phyloP scores from a whole-genome alignment of 257 asterid species.

The Striga asiatica region DNA sequence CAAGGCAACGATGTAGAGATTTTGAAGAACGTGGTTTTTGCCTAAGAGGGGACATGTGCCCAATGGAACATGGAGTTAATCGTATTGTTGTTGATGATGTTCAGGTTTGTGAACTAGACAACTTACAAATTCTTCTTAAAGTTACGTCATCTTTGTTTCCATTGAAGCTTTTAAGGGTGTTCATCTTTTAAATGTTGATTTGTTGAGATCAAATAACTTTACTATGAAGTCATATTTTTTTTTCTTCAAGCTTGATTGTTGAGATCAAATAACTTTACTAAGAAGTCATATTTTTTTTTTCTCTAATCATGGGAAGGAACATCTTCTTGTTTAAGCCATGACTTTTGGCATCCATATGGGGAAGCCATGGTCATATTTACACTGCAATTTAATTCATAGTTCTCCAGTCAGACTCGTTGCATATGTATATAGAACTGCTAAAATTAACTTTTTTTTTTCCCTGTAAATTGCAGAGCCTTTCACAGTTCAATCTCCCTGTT shows the following conservation, averaged over 20 bases:
- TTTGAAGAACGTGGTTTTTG: conserved; percentile 99
- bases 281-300: background rate
- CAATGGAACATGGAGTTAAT: conserved; percentile 95
- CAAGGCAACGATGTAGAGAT: conserved; percentile 85
- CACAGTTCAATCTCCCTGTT: conserved; percentile 79
- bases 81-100: conserved; percentile 98
- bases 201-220: background rate
- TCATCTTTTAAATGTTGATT: background rate
- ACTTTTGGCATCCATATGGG: background rate
- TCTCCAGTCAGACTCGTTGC: conserved; percentile 5
- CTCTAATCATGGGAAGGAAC: background rate
- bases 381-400: background rate
- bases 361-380: conserved; percentile 3
- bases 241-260: too few relatives aligned
- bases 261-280: background rate
- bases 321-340: background rate
- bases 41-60: conserved; percentile 98
- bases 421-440: conserved; percentile 3
- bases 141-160: background rate
- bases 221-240: too few relatives aligned
- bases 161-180: background rate
- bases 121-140: background rate
- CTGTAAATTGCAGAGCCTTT: conserved; percentile 58
- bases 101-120: conserved; percentile 53
- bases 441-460: conserved; percentile 16